These are phyloP conservation scores for Aspergillus brunneoviolaceus DNA, from an alignment of 2,329 filamentous ascomycete genomes.

Conservation along the genomic window DNA sequence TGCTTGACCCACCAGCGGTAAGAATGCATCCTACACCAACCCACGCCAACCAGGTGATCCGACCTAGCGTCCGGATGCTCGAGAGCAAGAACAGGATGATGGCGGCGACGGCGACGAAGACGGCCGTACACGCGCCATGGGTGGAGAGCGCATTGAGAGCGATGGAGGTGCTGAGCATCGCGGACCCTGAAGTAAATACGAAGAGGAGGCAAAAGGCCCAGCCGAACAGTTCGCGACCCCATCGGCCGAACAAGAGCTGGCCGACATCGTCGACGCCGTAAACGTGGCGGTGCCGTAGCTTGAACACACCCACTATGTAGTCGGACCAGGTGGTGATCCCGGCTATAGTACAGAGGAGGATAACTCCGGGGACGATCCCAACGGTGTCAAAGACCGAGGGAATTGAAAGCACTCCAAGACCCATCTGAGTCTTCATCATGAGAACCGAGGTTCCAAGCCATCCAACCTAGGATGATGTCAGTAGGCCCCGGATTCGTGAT, in stretches of 20 bases:
- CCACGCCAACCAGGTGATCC: slow-evolving; percentile 38
- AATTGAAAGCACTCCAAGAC: slow-evolving; percentile 50
- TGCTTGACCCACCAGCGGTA: slow-evolving; percentile 15
- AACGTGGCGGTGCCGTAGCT: slow-evolving; percentile 54
- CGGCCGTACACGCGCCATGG: slow-evolving; percentile 35
- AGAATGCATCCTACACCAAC: slow-evolving; percentile 27
- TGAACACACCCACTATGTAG: slow-evolving; percentile 52
- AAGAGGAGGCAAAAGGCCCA: slow-evolving; percentile 17
- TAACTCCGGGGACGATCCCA: slow-evolving; percentile 50
- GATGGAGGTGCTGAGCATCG: slow-evolving; percentile 45
- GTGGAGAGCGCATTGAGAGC: slow-evolving; percentile 43
- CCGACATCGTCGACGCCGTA: slow-evolving; percentile 60
- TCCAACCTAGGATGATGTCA: slow-evolving; percentile 32
- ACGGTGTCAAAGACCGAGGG: slow-evolving; percentile 47
- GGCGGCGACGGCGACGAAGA: slow-evolving; percentile 26
- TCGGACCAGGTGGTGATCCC: slow-evolving; percentile 51
- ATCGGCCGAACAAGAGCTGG: slow-evolving; percentile 53
- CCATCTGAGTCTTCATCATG: slow-evolving; percentile 50
- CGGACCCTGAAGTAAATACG: slow-evolving; percentile 34
- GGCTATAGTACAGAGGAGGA: slow-evolving; percentile 43
- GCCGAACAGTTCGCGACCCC: slow-evolving; percentile 51
- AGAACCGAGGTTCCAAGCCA: slow-evolving; percentile 46
- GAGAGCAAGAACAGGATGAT: slow-evolving; percentile 25
- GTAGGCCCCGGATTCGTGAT: too few relatives aligned
- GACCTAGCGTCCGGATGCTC: slow-evolving; percentile 38